Base-by-base conservation (phyloP, 805 yeast species). In the Nakazawaea sp. region DNA sequence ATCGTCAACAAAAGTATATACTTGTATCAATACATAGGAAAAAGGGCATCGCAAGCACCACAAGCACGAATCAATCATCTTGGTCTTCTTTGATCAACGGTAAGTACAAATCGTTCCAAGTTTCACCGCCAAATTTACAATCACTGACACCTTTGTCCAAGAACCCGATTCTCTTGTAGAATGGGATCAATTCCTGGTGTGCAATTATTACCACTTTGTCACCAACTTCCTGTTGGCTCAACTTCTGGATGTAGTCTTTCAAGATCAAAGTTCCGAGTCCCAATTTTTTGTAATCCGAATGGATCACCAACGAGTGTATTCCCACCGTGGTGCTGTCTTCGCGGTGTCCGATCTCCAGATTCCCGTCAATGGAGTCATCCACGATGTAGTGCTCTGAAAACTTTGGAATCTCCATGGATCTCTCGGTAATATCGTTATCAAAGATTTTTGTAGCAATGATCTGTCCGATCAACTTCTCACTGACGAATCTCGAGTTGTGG, bases 171-270 rank as follows among this genome's bases (percentile, higher is more conserved):
- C 81, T 75, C 50, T 77, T 79, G 62, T 90, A 90, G 58, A 89
- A 89, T 16, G 82, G 80, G 15, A 79, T 61, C 50, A 87, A 66
- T 18, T 69, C 64, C 33, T 75, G 71, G 51, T 84, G 87, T 21
- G 88, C 84, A 42, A 90, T 70, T 23, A 90, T 66, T 5, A 78
- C 73, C 35, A 90, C 78, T 50, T 76, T 72, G 48, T 78, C 84
- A 32, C 92, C 96, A 43, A 87, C 78, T 47, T 79, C 86, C 55
- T 88, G 95, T 55, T 87, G 87, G 33, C 86, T 75, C 58, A 90
- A 64, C 53, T 90, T 85, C 58, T 92, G 97, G 43, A 89, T 72
- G 61, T 85, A 92, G 60, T 90, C 98, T 48, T 83, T 87, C 50
- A 90, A 59, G 52, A 90, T 62, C 41, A 88, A 64, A 11, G 95